phyloP scores from a whole-genome alignment of 768 basidiomycete genomes.

The Suillus paluster region DNA sequence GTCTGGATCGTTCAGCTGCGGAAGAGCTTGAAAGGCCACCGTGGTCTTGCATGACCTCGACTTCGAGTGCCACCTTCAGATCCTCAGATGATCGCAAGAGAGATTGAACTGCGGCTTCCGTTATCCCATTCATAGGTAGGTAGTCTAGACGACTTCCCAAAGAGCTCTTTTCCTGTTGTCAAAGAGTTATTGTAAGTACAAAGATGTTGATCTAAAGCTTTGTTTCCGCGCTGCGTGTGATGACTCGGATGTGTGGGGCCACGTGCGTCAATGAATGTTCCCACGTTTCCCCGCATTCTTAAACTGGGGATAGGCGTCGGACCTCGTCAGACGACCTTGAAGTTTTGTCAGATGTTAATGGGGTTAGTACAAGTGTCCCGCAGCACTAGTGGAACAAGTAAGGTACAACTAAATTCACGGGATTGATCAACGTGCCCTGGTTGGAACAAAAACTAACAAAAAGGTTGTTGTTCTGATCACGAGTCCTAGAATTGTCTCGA shows the following conservation, averaged over 20 bases:
- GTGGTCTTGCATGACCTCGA: no score
- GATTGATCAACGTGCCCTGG: neutral
- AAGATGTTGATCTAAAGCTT: neutral
- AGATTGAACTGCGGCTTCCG: slow-evolving; percentile 22
- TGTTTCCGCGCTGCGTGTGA: neutral
- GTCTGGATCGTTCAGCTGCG: no score
- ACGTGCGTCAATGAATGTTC: slow-evolving; percentile 22
- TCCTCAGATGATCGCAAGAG: slow-evolving; percentile 48
- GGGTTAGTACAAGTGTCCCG: neutral
- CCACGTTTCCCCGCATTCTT: slow-evolving; percentile 34
- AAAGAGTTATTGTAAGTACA: slow-evolving; percentile 2
- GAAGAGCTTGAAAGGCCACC: no score
- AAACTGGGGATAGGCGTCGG: neutral
- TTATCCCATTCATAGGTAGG: slow-evolving; percentile 9
- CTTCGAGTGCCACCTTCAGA: slow-evolving; percentile 27
- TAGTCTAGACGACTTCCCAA: slow-evolving; percentile 20
- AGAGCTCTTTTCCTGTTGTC: neutral
- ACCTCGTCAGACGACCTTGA: neutral
- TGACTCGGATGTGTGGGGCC: no score
- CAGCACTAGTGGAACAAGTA: slow-evolving; percentile 5
- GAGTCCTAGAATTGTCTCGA: slow-evolving; percentile 9
- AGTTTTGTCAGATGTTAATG: neutral
- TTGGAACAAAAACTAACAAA: slow-evolving; percentile 5
- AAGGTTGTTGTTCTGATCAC: slow-evolving; percentile 7
- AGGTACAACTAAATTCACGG: no score